These are phyloP conservation scores for Claviceps cyperi DNA, from an alignment of 2,329 filamentous ascomycete species.

Conservation along the genomic window DNA sequence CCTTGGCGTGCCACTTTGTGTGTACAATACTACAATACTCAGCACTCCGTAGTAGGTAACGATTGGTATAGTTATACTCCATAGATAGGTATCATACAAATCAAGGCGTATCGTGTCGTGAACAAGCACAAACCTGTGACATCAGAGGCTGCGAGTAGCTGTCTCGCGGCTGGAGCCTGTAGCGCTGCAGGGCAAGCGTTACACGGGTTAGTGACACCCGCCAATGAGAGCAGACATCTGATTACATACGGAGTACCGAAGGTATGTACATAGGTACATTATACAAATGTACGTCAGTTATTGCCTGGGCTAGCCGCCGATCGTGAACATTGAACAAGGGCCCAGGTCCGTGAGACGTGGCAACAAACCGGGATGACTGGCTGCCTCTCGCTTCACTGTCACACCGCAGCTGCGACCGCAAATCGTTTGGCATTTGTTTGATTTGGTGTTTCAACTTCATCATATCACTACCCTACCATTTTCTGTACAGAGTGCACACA, in stretches of 20 bases:
- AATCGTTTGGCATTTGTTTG: not conserved
- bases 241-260: too few species aligned
- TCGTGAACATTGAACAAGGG: not conserved
- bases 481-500: too few species aligned
- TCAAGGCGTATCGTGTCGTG: not conserved
- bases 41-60: too few species aligned
- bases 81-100: not conserved
- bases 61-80: too few species aligned
- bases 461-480: too few species aligned
- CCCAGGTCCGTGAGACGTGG: not conserved
- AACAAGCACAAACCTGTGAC: slow-evolving; percentile 9
- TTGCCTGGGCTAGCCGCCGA: too few species aligned
- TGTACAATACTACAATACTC: too few species aligned
- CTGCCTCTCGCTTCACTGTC: not conserved
- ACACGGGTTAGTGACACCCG: not conserved
- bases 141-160: slow-evolving; percentile 20
- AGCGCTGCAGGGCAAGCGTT: not conserved
- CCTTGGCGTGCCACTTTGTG: too few species aligned
- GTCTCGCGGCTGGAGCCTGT: not conserved
- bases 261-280: too few species aligned
- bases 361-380: too few species aligned
- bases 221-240: not conserved
- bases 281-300: too few species aligned
- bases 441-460: too few species aligned
- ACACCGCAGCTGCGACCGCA: not conserved